Evolutionary conservation across 2,329 filamentous ascomycete species (phyloP), one percentile per base, ranked within the genome.

Genomic region (Tricladium varicosporioides): DNA sequence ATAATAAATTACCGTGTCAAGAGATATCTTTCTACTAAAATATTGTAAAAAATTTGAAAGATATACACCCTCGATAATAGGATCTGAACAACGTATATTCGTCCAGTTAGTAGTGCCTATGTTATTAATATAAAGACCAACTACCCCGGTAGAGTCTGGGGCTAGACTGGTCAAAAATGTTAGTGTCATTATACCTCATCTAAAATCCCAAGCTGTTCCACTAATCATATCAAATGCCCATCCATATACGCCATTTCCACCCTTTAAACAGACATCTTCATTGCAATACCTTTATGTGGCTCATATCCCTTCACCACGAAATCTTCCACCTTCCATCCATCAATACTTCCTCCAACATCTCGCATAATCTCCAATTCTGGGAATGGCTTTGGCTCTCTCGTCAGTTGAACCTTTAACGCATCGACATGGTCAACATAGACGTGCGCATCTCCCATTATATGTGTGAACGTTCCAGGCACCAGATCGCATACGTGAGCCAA

Each of bases 381-480:
- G 65, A 97, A 97, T 0, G 84, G 81, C 10, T 85, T 82, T 22
- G 94, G 94, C 70, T 92, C 88, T 7, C 94, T 79, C 70, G 84
- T 81, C 33, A 97, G 71, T 75, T 99, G 94, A 54, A 84, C 81
- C 69, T 88, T 82, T 57, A 99, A 77, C 11, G 94, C 92, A 53
- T 96, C 92, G 7, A 96, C 83, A 72, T 99, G 94, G 72, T 99
- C 93, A 7, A 88, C 75, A 74, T 99, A 99, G 1, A 99, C 87
- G 73, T 99, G 94, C n/a, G 93, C 91, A 73, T 99, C 94, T 13
- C 94, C 94, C 92, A 99, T 96, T 49, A 92, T 92, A 73, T 97
- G 94, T 42, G 92, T 94, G 60, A 99, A 80, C 51, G 84, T 93
- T 0, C 93, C 94, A 0, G 94, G 92, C 0, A 90, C 82, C 54